A percentile compares a stretch with the other conserved stretches of the same genome.
Conservation (phyloP, 306 rosid genomes). For the Crotalaria pallida region DNA sequence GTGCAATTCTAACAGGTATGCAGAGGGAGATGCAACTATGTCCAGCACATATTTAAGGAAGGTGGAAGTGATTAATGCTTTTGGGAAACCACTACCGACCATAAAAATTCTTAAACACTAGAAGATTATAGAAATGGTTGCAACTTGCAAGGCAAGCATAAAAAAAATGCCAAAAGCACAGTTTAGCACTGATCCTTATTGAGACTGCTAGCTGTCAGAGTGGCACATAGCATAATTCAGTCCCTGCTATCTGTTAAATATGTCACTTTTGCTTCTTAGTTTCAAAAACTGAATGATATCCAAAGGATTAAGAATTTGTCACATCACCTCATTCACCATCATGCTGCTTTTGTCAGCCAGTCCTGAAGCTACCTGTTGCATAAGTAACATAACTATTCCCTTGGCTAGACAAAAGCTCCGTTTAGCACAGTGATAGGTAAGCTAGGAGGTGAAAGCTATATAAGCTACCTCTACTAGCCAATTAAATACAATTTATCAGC, state of each 20-base stretch:
- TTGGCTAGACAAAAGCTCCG: not conserved
- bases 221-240: slow-evolving; percentile 13
- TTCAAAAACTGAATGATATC: not conserved
- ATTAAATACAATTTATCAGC: too few species aligned
- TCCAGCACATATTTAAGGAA: not conserved
- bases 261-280: not conserved
- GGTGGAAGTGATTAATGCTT: slow-evolving; percentile 2
- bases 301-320: not conserved
- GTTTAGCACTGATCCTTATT: slow-evolving; percentile 1
- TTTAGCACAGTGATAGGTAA: too few species aligned
- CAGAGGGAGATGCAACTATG: not conserved
- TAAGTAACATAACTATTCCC: not conserved
- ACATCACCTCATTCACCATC: slow-evolving; percentile 13
- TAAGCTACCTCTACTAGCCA: too few species aligned
- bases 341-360: not conserved
- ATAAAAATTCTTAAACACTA: not conserved
- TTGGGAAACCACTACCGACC: not conserved
- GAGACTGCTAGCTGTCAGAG: not conserved
- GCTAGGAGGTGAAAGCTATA: too few species aligned
- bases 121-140: not conserved
- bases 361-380: not conserved
- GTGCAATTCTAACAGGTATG: not conserved
- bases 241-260: not conserved
- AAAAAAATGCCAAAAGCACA: not conserved
- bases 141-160: not conserved